Evolutionary conservation across 441 rosid genomes (phyloP).

Genomic region (Populus hybrid): DNA sequence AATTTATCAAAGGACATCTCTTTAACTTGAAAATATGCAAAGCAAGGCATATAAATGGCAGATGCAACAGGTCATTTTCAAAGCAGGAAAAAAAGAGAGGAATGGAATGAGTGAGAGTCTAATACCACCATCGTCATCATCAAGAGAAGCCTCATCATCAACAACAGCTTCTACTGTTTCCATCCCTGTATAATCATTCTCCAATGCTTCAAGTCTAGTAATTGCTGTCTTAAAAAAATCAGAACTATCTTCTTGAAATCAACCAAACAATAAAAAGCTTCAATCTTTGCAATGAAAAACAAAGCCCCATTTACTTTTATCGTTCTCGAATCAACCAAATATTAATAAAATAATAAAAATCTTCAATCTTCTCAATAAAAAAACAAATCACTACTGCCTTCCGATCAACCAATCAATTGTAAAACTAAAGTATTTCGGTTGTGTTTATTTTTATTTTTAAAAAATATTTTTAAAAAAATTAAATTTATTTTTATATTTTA

Average conservation of each 20-base stretch:
- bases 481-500: too few species aligned
- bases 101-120: slow-evolving; percentile 7
- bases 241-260: background rate
- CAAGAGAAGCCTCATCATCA: slow-evolving; percentile 18
- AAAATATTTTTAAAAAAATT: too few species aligned
- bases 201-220: slow-evolving; percentile 86
- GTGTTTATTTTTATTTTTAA: too few species aligned
- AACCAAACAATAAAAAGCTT: background rate
- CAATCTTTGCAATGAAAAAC: too few species aligned
- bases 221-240: slow-evolving; percentile 48
- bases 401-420: too few species aligned
- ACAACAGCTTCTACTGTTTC: slow-evolving; percentile 45
- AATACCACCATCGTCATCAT: slow-evolving; percentile 71
- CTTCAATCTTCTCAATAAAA: too few species aligned
- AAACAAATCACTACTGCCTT: too few species aligned
- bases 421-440: too few species aligned
- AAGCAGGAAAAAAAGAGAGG: background rate
- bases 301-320: too few species aligned
- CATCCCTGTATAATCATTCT: slow-evolving; percentile 69
- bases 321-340: too few species aligned
- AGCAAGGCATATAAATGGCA: background rate
- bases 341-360: too few species aligned
- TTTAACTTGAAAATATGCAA: background rate
- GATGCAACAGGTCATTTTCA: background rate
- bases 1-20: background rate